phyloP scores from a whole-genome alignment of 164 flowering plant species.

The Vitis riparia region DNA sequence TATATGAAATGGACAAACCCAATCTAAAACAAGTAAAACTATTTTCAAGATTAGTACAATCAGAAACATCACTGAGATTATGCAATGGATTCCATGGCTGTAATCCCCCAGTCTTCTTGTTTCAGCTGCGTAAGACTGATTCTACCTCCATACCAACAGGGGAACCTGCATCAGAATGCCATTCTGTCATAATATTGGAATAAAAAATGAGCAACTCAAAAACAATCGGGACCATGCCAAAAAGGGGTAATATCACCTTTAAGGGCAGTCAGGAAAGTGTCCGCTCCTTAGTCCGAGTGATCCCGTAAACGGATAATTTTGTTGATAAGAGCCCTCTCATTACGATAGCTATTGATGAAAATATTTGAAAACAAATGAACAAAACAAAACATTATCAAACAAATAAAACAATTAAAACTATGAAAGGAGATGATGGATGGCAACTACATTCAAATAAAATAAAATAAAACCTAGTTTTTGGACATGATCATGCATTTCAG shows the following conservation, averaged over 20 bases:
- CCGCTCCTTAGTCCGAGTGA: slow-evolving; percentile 54
- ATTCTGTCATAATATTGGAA: too few species aligned
- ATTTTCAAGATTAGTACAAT: too few species aligned
- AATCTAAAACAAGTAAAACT: too few species aligned
- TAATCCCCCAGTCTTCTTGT: too few species aligned
- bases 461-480: background rate
- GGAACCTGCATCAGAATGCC: too few species aligned
- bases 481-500: background rate
- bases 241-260: background rate
- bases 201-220: too few species aligned
- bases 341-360: slow-evolving; percentile 44
- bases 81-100: too few species aligned
- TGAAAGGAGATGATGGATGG: background rate
- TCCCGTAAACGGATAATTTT: slow-evolving; percentile 62
- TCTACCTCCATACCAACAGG: too few species aligned
- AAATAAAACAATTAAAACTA: too few species aligned
- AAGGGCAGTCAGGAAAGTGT: background rate
- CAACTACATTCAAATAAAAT: background rate
- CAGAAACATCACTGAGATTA: too few species aligned
- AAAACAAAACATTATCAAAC: background rate
- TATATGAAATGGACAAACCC: too few species aligned
- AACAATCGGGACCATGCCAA: background rate
- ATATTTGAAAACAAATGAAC: background rate
- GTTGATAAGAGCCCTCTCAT: slow-evolving; percentile 67
- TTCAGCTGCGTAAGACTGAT: too few species aligned